Conservation (phyloP, 2,329 filamentous ascomycete species). For the Verticillium albo-atrum region DNA sequence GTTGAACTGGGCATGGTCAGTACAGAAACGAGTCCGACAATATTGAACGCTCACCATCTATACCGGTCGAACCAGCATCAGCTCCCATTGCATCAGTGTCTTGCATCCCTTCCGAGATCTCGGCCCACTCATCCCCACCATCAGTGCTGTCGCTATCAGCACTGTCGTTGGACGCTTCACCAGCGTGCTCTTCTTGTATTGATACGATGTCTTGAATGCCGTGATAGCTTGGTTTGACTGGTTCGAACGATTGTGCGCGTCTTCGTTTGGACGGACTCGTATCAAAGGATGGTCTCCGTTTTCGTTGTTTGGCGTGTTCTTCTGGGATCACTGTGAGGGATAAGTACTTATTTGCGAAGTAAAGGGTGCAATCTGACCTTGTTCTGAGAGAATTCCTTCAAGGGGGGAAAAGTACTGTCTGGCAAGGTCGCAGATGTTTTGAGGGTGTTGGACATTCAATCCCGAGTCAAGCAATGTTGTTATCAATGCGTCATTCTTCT, state of each 20-base stretch:
- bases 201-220: background rate
- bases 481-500: background rate
- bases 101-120: too few species aligned
- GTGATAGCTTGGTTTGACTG: background rate
- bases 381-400: background rate
- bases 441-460: too few species aligned
- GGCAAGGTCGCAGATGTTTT: background rate
- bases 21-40: too few species aligned
- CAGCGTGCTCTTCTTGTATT: background rate
- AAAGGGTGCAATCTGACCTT: background rate
- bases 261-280: background rate
- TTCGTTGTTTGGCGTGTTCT: too few species aligned
- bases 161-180: too few species aligned
- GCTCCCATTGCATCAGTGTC: too few species aligned
- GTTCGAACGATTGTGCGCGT: background rate
- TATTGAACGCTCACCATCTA: too few species aligned
- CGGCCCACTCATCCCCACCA: too few species aligned
- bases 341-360: background rate
- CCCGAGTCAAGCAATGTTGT: background rate
- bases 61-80: background rate
- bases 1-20: background rate
- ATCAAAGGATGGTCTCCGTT: background rate
- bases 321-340: too few species aligned
- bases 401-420: background rate
- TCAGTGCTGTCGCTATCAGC: too few species aligned